Evolutionary conservation across 495 filamentous ascomycete species (phyloP).

Genomic region (Daldinia vernicosa): DNA sequence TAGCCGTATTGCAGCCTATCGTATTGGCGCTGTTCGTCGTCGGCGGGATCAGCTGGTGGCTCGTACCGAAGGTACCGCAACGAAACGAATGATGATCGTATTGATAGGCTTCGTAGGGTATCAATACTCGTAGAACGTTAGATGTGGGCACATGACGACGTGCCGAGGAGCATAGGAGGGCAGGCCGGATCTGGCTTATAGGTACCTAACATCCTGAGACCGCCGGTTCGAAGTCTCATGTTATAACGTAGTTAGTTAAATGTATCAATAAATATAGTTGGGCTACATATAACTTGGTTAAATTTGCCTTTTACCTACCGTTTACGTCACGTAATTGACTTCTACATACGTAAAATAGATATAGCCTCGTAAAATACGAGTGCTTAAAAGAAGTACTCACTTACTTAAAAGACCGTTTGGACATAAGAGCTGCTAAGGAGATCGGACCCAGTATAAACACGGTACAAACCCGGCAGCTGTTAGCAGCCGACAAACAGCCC

Average conservation of each 20-base stretch:
- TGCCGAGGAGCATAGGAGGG: neutral
- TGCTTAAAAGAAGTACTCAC: too few species aligned
- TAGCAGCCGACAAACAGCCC: neutral
- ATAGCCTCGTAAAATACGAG: too few species aligned
- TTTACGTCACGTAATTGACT: too few species aligned
- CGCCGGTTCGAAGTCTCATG: too few species aligned
- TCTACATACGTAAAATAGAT: too few species aligned
- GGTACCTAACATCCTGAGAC: too few species aligned
- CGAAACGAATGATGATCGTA: slow-evolving; percentile 32
- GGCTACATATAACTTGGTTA: too few species aligned
- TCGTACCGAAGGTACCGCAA: slow-evolving; percentile 51
- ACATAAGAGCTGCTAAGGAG: neutral
- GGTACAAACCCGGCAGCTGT: neutral
- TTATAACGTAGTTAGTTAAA: too few species aligned
- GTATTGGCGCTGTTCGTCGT: slow-evolving; percentile 57
- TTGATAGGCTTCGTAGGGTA: neutral
- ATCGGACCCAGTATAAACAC: neutral
- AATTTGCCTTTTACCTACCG: too few species aligned
- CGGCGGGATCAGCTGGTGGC: slow-evolving; percentile 55
- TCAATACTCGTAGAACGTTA: neutral
- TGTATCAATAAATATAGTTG: too few species aligned
- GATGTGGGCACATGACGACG: too few species aligned
- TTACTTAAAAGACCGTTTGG: too few species aligned
- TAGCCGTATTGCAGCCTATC: slow-evolving; percentile 61
- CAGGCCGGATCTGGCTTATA: neutral